phyloP scores from a whole-genome alignment of 768 basidiomycete species.

The Glaciozyma martinii region DNA sequence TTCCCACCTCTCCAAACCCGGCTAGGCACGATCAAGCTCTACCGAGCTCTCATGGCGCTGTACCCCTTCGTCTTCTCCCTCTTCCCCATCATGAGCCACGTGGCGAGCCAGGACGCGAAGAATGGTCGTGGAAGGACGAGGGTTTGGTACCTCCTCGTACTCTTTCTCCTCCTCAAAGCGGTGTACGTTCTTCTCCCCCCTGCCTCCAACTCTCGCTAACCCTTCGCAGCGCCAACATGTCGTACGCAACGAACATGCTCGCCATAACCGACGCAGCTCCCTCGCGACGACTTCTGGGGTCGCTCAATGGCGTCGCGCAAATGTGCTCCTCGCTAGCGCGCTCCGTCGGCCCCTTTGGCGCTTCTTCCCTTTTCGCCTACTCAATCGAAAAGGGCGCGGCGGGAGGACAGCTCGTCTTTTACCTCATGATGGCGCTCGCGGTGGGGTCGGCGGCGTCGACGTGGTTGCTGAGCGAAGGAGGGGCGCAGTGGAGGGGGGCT shows the following conservation, averaged over 20 bases:
- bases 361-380: constrained; percentile 22
- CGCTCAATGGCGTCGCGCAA: constrained; percentile 26
- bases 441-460: no score
- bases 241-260: constrained; percentile 23
- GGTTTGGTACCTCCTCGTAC: constrained; percentile 16
- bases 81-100: constrained; percentile 26
- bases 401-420: no score
- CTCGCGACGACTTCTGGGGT: constrained; percentile 18
- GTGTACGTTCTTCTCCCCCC: constrained; percentile 4
- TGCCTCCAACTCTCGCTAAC: neutral
- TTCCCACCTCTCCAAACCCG: constrained; percentile 29
- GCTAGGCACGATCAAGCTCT: constrained; percentile 27
- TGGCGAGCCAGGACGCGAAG: neutral
- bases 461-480: no score
- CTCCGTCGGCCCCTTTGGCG: constrained; percentile 9
- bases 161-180: constrained; percentile 16
- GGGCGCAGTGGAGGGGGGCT: no score
- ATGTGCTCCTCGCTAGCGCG: constrained; percentile 20
- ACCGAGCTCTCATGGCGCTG: constrained; percentile 13
- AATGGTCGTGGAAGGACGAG: neutral
- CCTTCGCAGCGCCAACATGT: neutral
- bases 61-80: constrained; percentile 24
- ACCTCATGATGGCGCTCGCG: no score
- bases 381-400: no score
- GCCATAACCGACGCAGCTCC: constrained; percentile 23